Conservation (phyloP, 2,329 filamentous ascomycete genomes). For the Neonectria neomacrospora region DNA sequence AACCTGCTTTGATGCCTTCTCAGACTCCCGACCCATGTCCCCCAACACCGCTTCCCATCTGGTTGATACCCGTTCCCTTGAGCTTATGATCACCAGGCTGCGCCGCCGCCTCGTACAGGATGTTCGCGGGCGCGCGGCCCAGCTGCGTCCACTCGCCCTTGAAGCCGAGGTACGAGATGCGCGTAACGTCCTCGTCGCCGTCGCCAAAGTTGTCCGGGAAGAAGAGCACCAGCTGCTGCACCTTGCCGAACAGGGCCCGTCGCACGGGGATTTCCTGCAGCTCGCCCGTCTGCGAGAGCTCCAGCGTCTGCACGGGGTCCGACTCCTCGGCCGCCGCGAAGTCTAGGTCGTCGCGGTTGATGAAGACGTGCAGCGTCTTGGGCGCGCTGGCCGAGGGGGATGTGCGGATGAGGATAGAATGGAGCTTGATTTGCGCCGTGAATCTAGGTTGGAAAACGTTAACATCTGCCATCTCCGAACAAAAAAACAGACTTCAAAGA, state of each 20-base stretch:
- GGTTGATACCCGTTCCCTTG: slow-evolving; percentile 65
- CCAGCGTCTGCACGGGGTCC: slow-evolving; percentile 77
- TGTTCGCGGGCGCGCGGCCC: slow-evolving; percentile 76
- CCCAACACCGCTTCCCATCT: slow-evolving; percentile 66
- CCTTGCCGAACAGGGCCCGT: slow-evolving; percentile 87
- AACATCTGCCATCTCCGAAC: not conserved
- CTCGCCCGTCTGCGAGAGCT: slow-evolving; percentile 80
- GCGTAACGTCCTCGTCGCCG: slow-evolving; percentile 82
- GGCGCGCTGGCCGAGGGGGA: slow-evolving; percentile 78
- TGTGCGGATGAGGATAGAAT: slow-evolving; percentile 87
- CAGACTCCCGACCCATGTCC: slow-evolving; percentile 52
- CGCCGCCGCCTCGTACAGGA: slow-evolving; percentile 92
- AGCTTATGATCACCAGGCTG: slow-evolving; percentile 88
- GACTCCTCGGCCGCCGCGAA: slow-evolving; percentile 80
- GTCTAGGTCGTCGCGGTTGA: slow-evolving; percentile 89
- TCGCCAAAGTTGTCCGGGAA: slow-evolving; percentile 90
- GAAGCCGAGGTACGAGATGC: slow-evolving; percentile 87
- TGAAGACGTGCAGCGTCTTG: slow-evolving; percentile 84
- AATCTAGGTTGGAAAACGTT: slow-evolving; percentile 68
- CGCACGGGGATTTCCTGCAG: slow-evolving; percentile 90
- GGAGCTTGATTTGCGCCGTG: slow-evolving; percentile 91
- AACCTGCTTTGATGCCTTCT: slow-evolving; percentile 1
- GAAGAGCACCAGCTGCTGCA: slow-evolving; percentile 85
- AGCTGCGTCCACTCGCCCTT: slow-evolving; percentile 93
- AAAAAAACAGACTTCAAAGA: not conserved